Evolutionary conservation across 2,329 filamentous ascomycete species (phyloP).

Genomic region (Colletotrichum sojae): DNA sequence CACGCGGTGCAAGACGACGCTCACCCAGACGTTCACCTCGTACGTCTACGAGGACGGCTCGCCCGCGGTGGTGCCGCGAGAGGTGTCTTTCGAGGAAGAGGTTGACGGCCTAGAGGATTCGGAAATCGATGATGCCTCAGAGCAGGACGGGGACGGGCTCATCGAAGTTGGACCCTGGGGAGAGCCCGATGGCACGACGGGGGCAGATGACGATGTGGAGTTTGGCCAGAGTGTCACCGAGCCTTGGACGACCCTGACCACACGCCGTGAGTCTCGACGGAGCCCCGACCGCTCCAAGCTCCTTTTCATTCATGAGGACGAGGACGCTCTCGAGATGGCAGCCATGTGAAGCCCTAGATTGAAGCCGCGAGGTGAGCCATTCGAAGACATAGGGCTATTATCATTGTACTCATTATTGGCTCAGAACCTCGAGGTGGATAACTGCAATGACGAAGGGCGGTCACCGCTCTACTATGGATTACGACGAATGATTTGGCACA

Average conservation of each 20-base stretch:
- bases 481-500: slow-evolving; percentile 16
- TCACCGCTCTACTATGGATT: background rate
- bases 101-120: background rate
- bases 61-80: slow-evolving; percentile 11
- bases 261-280: slow-evolving; percentile 20
- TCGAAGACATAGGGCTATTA: background rate
- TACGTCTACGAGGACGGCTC: slow-evolving; percentile 38
- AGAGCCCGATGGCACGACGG: slow-evolving; percentile 3
- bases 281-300: background rate
- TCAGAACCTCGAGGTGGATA: background rate
- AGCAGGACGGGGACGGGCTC: background rate
- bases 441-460: background rate
- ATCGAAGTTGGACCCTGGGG: slow-evolving; percentile 5
- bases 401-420: background rate
- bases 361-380: background rate
- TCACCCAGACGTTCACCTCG: slow-evolving; percentile 40
- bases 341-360: background rate
- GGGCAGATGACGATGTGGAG: slow-evolving; percentile 6
- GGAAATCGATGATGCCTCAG: background rate
- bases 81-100: slow-evolving; percentile 10
- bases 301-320: slow-evolving; percentile 15
- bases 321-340: background rate
- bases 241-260: slow-evolving; percentile 16
- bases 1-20: slow-evolving; percentile 37
- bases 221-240: slow-evolving; percentile 16